A percentile compares a stretch with the other conserved stretches of the same genome.
Conservation (phyloP, 2,329 filamentous ascomycete species). For the Colletotrichum coccodes region DNA sequence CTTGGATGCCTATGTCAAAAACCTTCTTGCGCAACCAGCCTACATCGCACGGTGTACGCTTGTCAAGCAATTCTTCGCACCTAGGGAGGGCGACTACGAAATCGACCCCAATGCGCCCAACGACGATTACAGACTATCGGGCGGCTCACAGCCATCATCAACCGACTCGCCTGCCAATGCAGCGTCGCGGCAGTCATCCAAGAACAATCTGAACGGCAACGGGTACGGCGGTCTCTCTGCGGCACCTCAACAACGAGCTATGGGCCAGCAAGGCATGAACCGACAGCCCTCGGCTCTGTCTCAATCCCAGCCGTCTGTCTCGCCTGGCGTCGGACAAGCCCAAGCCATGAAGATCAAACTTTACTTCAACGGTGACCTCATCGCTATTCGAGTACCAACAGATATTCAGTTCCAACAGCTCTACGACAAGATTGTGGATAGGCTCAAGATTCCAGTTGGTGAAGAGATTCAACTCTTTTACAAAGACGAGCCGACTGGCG, state of each 20-base stretch:
- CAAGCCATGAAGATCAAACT: conserved; percentile 91
- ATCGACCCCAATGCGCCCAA: conserved; percentile 76
- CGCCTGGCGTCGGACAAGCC: conserved; percentile 57
- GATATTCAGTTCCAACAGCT: conserved; percentile 83
- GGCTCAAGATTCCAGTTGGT: conserved; percentile 76
- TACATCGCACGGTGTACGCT: conserved; percentile 88
- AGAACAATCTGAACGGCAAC: conserved; percentile 69
- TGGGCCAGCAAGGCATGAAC: conserved; percentile 51
- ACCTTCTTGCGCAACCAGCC: conserved; percentile 81
- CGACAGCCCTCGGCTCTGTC: conserved; percentile 59
- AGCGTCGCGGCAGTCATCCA: conserved; percentile 73
- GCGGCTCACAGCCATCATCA: conserved; percentile 74
- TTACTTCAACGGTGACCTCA: conserved; percentile 90
- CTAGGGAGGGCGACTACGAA: conserved; percentile 91
- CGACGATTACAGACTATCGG: conserved; percentile 80
- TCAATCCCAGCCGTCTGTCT: conserved; percentile 67
- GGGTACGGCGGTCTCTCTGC: conserved; percentile 65
- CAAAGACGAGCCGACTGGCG: conserved; percentile 82
- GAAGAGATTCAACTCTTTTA: conserved; percentile 85
- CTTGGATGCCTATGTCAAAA: conserved; percentile 94
- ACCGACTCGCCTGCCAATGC: conserved; percentile 69
- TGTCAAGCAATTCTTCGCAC: conserved; percentile 91
- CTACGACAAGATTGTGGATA: conserved; percentile 84
- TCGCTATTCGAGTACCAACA: conserved; percentile 87
- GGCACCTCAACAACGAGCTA: conserved; percentile 49